Conservation (phyloP, 768 basidiomycete genomes). For the Nidularia pulvinata region DNA sequence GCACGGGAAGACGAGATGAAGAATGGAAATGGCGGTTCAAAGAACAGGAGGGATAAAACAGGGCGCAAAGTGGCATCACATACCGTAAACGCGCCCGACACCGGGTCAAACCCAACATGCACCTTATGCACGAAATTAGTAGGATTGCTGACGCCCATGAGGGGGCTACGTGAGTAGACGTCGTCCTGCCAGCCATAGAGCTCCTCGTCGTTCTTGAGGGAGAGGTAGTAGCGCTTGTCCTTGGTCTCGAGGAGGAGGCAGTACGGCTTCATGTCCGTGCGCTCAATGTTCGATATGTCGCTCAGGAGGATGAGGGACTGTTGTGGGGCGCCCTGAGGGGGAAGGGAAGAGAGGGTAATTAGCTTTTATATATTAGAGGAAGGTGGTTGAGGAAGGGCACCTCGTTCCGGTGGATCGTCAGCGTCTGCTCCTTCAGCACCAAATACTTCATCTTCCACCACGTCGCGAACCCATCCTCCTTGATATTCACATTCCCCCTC, state of each 20-base stretch:
- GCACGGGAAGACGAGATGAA: background rate
- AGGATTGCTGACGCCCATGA: slow-evolving; percentile 92
- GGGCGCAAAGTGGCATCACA: slow-evolving; percentile 22
- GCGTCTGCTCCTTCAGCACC: slow-evolving; percentile 74
- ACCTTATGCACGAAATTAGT: slow-evolving; percentile 99
- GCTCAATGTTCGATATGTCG: slow-evolving; percentile 87
- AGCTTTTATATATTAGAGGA: background rate
- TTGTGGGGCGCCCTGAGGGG: slow-evolving; percentile 43
- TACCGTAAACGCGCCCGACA: slow-evolving; percentile 93
- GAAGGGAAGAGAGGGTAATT: background rate
- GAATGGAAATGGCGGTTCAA: slow-evolving; percentile 1
- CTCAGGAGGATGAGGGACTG: slow-evolving; percentile 66
- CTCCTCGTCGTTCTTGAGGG: slow-evolving; percentile 93
- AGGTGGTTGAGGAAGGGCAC: slow-evolving; percentile 32
- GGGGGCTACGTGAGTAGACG: slow-evolving; percentile 87
- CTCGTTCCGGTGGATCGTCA: slow-evolving; percentile 91
- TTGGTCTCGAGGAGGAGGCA: slow-evolving; percentile 87
- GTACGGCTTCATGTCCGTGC: slow-evolving; percentile 94
- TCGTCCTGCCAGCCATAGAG: slow-evolving; percentile 99
- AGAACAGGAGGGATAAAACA: slow-evolving; percentile 1
- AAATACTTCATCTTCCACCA: slow-evolving; percentile 95
- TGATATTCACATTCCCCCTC: slow-evolving; percentile 78
- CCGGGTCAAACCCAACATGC: slow-evolving; percentile 95
- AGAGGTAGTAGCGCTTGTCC: slow-evolving; percentile 78
- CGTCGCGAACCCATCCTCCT: slow-evolving; percentile 92